These are phyloP conservation scores for Gracilaria domingensis DNA, from an alignment of 23 red algal genomes.

Conservation along the genomic window DNA sequence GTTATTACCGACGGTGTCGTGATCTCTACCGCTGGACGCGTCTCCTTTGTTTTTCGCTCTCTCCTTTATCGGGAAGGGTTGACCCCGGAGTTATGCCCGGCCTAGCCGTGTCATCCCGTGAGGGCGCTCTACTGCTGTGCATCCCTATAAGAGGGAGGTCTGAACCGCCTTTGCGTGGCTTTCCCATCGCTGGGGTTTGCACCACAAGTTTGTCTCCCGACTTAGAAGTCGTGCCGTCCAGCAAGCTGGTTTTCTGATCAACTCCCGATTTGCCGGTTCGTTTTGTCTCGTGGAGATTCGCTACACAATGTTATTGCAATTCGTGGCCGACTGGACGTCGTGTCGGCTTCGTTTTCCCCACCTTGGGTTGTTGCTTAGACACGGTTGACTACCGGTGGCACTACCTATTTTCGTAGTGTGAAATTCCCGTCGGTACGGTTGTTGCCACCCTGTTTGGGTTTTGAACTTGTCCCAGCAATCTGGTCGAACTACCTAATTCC, in stretches of 20 bases:
- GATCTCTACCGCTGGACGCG: background rate
- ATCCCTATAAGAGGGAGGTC: background rate
- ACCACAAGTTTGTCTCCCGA: background rate
- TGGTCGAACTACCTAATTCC: background rate
- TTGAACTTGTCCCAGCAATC: background rate
- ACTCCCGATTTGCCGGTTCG: background rate
- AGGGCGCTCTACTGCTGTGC: constrained; percentile 1
- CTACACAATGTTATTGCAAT: background rate
- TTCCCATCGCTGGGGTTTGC: background rate
- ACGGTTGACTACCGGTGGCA: background rate
- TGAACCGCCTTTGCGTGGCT: background rate
- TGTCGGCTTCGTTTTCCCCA: background rate
- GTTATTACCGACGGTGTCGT: background rate
- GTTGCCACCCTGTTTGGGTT: background rate
- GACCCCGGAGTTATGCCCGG: background rate
- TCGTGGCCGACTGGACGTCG: background rate
- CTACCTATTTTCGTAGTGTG: background rate
- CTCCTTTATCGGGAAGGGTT: background rate
- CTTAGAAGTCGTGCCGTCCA: constrained; percentile 1
- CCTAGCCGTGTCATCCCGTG: background rate
- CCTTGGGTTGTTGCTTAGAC: background rate
- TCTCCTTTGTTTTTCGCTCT: background rate
- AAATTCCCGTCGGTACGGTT: background rate
- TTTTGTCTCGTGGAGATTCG: background rate
- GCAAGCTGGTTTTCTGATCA: background rate